phyloP scores from a whole-genome alignment of 768 basidiomycete genomes.

The Russula vinacea region DNA sequence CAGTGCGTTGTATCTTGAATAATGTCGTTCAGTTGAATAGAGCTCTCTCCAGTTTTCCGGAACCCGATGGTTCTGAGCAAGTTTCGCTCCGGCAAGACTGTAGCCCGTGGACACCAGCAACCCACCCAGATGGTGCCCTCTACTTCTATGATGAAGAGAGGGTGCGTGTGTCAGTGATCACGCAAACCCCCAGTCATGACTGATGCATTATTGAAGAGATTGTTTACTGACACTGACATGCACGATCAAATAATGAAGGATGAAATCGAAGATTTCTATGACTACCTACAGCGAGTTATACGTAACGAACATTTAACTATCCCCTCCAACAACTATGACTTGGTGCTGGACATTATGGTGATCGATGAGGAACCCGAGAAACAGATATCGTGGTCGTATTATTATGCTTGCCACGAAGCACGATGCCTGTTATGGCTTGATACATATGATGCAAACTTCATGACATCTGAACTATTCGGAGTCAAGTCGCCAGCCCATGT shows the following conservation, averaged over 20 bases:
- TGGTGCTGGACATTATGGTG: slow-evolving; percentile 31
- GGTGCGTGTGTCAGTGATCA: slow-evolving; percentile 36
- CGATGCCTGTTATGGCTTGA: slow-evolving; percentile 55
- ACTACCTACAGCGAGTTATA: background rate
- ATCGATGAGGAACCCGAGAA: slow-evolving; percentile 33
- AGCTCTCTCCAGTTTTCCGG: background rate
- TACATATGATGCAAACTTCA: slow-evolving; percentile 37
- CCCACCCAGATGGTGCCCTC: slow-evolving; percentile 60
- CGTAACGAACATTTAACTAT: slow-evolving; percentile 21
- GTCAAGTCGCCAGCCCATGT: slow-evolving; percentile 24
- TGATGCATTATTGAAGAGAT: slow-evolving; percentile 36
- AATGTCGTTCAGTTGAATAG: background rate
- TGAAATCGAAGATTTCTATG: slow-evolving; percentile 38
- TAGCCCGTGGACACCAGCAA: slow-evolving; percentile 43
- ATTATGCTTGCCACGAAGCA: slow-evolving; percentile 48
- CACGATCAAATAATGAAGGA: slow-evolving; percentile 37
- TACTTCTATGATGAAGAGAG: slow-evolving; percentile 51
- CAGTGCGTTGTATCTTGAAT: slow-evolving; percentile 1
- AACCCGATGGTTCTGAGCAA: background rate
- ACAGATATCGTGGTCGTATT: slow-evolving; percentile 41
- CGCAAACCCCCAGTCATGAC: background rate
- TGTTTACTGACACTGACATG: slow-evolving; percentile 55
- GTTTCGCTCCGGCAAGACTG: background rate
- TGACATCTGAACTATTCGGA: slow-evolving; percentile 34
- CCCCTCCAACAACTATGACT: slow-evolving; percentile 30